A percentile compares a stretch with the other conserved stretches of the same genome.
phyloP scores from a whole-genome alignment of 768 basidiomycete species.

The Exidia glandulosa region DNA sequence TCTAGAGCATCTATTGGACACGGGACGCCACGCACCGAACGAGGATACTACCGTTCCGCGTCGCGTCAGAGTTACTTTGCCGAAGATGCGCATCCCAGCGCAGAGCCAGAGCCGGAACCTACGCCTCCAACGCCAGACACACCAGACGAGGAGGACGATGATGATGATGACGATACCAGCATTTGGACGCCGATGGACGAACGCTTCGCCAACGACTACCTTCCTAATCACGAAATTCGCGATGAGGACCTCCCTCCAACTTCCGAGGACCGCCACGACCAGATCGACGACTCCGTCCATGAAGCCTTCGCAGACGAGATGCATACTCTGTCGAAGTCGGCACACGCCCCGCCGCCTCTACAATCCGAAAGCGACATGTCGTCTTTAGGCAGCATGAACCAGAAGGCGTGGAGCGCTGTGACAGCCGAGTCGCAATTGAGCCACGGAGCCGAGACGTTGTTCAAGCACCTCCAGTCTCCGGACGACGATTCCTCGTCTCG shows the following conservation, averaged over 20 bases:
- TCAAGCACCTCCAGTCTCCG: slow-evolving; percentile 17
- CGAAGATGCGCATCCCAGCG: too few relatives aligned
- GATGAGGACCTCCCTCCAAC: background rate
- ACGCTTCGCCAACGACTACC: background rate
- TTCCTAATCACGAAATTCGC: background rate
- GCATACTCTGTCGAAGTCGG: background rate
- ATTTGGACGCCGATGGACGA: background rate
- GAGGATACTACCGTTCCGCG: background rate
- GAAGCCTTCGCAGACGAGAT: background rate
- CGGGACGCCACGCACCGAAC: background rate
- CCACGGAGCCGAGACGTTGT: slow-evolving; percentile 37
- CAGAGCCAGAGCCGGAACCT: too few relatives aligned
- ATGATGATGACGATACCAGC: background rate
- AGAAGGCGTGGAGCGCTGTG: slow-evolving; percentile 26
- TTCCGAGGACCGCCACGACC: background rate
- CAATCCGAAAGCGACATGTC: slow-evolving; percentile 36
- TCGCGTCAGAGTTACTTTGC: background rate
- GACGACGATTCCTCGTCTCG: background rate
- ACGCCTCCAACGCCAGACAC: too few relatives aligned
- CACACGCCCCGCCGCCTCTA: background rate
- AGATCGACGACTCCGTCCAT: background rate
- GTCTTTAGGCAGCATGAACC: slow-evolving; percentile 27
- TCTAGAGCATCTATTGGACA: background rate
- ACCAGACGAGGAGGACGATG: too few relatives aligned
- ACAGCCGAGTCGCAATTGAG: slow-evolving; percentile 20